Base-by-base conservation (phyloP, 2,329 filamentous ascomycete genomes). In the Endocalyx cinctus region DNA sequence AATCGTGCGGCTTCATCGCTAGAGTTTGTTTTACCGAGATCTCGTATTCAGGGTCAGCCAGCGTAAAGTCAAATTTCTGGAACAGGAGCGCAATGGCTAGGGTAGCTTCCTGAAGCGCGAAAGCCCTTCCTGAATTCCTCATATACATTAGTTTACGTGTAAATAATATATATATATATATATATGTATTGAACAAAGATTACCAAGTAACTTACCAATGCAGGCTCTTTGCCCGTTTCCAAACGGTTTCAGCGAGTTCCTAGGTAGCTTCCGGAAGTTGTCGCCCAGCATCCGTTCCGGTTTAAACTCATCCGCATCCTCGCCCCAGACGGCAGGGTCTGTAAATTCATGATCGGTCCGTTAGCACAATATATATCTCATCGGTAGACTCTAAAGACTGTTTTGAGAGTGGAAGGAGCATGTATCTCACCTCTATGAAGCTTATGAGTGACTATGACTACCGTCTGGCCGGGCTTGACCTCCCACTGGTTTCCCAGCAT, bases 231-330 rank as follows among this genome's bases (percentile, higher is more conserved):
- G 30, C 5, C 29, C 27, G 23, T 45, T 35, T 5, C 42, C 42
- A 16, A 44, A 42, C 12, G 38, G 31, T 19, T 37, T 39, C 12
- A 42, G 38, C 20, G 16, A 16, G 32, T 42, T 36, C 10, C 27
- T 37, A 5, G 39, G 44, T 15, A 60, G 52, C 5, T 50, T 49
- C 11, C 58, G 54, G 35, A 66, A 63, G 10, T 60, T 59, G 12
- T 58, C 62, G 26, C 64, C 59, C 1, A 67, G 43, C 65, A 69
- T 69, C n/a, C 67, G 51, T 38, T 71, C 67, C 0, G 67, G 67
- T 17, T 53, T 51, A 42, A 67, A 70, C 5, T 58, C 56, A 10
- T 63, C 57, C 6, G 59, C 58, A 35, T 71, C 65, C 6, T 66
- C 59, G 4, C 66, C 67, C 28, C 57, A 70, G 2, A 65, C 59